Evolutionary conservation across 1,139 yeast genomes (phyloP).

Genomic region (Candida labiduridarum): DNA sequence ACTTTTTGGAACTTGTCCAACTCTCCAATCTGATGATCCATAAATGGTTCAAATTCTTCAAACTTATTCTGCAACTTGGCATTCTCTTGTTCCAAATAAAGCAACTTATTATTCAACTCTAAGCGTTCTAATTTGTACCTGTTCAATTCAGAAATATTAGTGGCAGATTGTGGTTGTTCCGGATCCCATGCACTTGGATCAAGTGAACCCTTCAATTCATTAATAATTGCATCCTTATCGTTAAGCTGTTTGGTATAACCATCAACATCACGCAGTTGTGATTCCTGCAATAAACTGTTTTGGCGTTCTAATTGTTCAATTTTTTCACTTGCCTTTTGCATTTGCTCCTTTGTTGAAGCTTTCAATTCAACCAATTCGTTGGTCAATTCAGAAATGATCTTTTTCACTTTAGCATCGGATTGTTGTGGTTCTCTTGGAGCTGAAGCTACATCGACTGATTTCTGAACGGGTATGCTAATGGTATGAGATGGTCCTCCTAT

Average conservation of each 20-base stretch:
- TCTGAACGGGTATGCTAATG: not conserved
- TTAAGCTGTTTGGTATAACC: conserved; percentile 26
- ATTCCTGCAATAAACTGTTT: conserved; percentile 30
- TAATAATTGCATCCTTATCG: conserved; percentile 38
- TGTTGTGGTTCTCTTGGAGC: conserved; percentile 1
- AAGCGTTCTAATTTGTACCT: conserved; percentile 44
- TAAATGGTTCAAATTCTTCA: conserved; percentile 53
- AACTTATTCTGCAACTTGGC: conserved; percentile 40
- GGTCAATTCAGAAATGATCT: conserved; percentile 45
- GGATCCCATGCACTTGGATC: conserved; percentile 36
- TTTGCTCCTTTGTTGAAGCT: conserved; percentile 49
- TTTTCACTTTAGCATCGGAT: conserved; percentile 26
- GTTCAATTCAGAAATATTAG: conserved; percentile 37
- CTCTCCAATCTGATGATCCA: conserved; percentile 58
- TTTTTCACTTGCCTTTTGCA: conserved; percentile 55
- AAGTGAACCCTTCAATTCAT: conserved; percentile 37
- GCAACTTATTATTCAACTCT: conserved; percentile 48
- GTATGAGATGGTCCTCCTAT: not conserved
- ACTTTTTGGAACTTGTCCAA: conserved; percentile 56
- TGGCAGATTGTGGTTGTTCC: conserved; percentile 22
- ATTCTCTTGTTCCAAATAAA: conserved; percentile 53
- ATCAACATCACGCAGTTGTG: conserved; percentile 19
- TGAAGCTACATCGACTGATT: not conserved
- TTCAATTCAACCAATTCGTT: conserved; percentile 49
- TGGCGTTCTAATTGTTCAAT: conserved; percentile 51